Conservation (phyloP, 257 asterid species). For the Solanum neorickii region DNA sequence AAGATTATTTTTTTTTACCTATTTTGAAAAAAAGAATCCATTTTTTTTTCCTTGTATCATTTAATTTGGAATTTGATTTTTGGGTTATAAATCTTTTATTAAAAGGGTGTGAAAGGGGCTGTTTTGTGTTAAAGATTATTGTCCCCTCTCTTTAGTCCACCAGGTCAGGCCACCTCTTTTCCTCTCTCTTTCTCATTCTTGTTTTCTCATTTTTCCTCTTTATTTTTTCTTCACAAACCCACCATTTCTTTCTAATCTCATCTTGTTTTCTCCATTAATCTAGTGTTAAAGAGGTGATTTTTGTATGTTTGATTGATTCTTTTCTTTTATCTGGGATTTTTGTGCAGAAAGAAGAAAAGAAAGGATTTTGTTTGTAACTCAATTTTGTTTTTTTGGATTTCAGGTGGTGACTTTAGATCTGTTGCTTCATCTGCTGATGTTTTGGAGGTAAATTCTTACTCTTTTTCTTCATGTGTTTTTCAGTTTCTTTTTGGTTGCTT, state of each 20-base stretch:
- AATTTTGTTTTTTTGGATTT: slow-evolving; percentile 11
- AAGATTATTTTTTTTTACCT: neutral
- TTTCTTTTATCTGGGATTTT: neutral
- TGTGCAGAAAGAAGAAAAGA: neutral
- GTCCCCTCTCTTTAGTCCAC: slow-evolving; percentile 2
- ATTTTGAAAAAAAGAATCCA: neutral
- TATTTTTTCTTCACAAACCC: slow-evolving; percentile 7
- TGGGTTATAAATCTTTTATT: neutral
- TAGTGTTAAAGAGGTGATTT: neutral
- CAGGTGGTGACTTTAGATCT: slow-evolving; percentile 69
- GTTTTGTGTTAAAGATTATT: neutral
- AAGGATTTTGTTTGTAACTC: neutral
- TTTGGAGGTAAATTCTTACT: slow-evolving; percentile 29
- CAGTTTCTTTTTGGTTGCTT: neutral
- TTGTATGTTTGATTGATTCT: neutral
- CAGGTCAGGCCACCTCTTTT: slow-evolving; percentile 6
- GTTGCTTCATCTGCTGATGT: slow-evolving; percentile 33
- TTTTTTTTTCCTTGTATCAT: neutral
- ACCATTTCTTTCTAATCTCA: slow-evolving; percentile 21
- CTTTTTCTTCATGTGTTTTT: neutral
- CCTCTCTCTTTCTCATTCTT: neutral
- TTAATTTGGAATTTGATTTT: neutral
- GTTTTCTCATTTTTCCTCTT: slow-evolving; percentile 1
- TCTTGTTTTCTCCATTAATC: neutral
- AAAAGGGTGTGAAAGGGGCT: neutral